Conservation (phyloP, 2,329 filamentous ascomycete species). For the Phialocephala sp. region DNA sequence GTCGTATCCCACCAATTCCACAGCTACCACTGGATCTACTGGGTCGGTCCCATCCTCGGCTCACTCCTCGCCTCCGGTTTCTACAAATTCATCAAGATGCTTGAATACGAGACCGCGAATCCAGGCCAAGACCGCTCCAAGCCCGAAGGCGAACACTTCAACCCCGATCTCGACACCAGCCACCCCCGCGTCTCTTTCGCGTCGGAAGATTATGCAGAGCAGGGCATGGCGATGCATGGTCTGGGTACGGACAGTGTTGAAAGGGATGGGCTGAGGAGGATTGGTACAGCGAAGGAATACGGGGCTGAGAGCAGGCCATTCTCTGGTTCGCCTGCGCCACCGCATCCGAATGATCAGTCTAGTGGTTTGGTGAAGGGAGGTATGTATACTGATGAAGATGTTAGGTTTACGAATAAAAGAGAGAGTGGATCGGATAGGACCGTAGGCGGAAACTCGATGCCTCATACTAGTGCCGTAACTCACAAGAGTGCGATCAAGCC, state of each 20-base stretch:
- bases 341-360: slow-evolving; percentile 37
- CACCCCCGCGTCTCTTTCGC: slow-evolving; percentile 29
- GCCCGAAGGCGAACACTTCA: slow-evolving; percentile 30
- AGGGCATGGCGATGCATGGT: not conserved
- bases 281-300: slow-evolving; percentile 25
- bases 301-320: slow-evolving; percentile 24
- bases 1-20: slow-evolving; percentile 51
- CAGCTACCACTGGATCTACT: slow-evolving; percentile 55
- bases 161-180: slow-evolving; percentile 29
- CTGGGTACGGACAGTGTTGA: slow-evolving; percentile 9
- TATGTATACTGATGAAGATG: slow-evolving; percentile 24
- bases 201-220: slow-evolving; percentile 26
- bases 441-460: not conserved
- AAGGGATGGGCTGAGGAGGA: not conserved
- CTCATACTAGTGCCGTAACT: not conserved
- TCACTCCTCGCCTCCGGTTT: slow-evolving; percentile 53
- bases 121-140: slow-evolving; percentile 40
- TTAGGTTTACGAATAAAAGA: not conserved
- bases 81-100: slow-evolving; percentile 55
- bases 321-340: slow-evolving; percentile 28
- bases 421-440: slow-evolving; percentile 15
- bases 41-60: slow-evolving; percentile 57
- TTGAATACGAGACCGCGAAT: slow-evolving; percentile 56
- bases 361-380: slow-evolving; percentile 23
- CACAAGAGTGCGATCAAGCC: slow-evolving; percentile 26